Base-by-base conservation (phyloP, 495 filamentous ascomycete species). In the Parmelia sp. region DNA sequence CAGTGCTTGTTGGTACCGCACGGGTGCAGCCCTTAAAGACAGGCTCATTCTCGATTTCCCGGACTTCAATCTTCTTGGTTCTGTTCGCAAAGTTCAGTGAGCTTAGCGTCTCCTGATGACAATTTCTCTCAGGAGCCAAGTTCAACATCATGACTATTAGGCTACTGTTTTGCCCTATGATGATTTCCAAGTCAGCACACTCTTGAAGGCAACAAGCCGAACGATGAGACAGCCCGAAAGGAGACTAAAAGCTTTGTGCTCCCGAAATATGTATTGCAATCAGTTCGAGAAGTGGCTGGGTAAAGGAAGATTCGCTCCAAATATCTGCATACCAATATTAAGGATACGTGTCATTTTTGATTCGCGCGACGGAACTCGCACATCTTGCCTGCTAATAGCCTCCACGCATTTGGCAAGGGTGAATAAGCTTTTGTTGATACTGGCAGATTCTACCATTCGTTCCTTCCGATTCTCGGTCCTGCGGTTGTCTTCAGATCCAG, bases 391-490 rank as follows among this genome's bases (percentile, higher is more conserved):
- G 63, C 81, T 84, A 68, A 98, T 98, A 19, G 94, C 94, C 75
- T 98, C 94, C 53, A 97, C 91, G 70, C 94, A 98, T 72, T 97
- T 92, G 29, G 91, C 91, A 36, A 98, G 78, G 37, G 96, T 92
- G 69, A 98, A 98, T 15, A 98, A 80, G 66, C 88, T 92, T 78
- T 97, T 98, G 80, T 98, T 98, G 79, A 98, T 98, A 72, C 91
- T 95, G 3, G 92, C 91, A n/a, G 91, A 96, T 74, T 98, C 94
- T 3, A 95, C 82, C 79, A 98, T 82, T 19, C 94, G 80, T 71
- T 96, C 91, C 75, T 94, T 95, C 66, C 88, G 90, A 75, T 98
- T 98, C 40, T 96, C 92, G 0, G 94, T 98, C 40, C 94, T 77
- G 31, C 94, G 81, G 73, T 98, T 98, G 72, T 98, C 94, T 74